Evolutionary conservation across 2,329 filamentous ascomycete species (phyloP), one percentile per base, ranked within the genome.

Genomic region (Aschersonia sp.): DNA sequence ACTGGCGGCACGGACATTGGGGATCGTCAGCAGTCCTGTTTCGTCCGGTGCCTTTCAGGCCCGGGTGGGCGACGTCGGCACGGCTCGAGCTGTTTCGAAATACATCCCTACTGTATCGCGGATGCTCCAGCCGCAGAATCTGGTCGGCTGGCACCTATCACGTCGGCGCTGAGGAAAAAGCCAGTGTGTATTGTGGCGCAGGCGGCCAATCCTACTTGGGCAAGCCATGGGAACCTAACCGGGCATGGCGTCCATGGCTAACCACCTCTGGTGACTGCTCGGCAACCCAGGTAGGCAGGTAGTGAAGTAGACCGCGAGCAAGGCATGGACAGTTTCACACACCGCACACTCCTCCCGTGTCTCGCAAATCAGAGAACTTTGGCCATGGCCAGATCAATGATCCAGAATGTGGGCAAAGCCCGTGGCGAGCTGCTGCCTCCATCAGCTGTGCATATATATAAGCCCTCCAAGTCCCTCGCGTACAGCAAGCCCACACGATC

Each of bases 211-310:
- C 22, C 35, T 9, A 37, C 35, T 12, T 12, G 12, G 12, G 35
- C 35, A 37, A 37, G 12, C 35, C 35, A 37, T 37, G 35, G 12
- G 8, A 37, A 8, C 35, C 12, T 22, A 22, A 22, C 22, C 22
- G 22, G 22, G 22, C 22, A 22, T 22, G 22, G 22, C 22, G 22
- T 8, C 35, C 35, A 37, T 12, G 12, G 2, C 35, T 12, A 37
- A 9, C 35, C n/a, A 49, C 63, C 30, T 53, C 53, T 1, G 48
- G 41, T 30, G n/a, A 30, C 41, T 22, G 14, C 41, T n/a, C n/a
- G 41, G 3, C n/a, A 12, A 37, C 35, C 35, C 35, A 37, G 35
- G 4, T 8, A 37, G 35, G 35, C 35, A 37, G 35, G 35, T 37
- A 37, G 8, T 12, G 35, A 37, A 37, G 35, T 37, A 9, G 35